Percentiles rank a stretch among this genome's conserved stretches.
phyloP scores from a whole-genome alignment of 305 asterid species.

The Plantago lanceolata region DNA sequence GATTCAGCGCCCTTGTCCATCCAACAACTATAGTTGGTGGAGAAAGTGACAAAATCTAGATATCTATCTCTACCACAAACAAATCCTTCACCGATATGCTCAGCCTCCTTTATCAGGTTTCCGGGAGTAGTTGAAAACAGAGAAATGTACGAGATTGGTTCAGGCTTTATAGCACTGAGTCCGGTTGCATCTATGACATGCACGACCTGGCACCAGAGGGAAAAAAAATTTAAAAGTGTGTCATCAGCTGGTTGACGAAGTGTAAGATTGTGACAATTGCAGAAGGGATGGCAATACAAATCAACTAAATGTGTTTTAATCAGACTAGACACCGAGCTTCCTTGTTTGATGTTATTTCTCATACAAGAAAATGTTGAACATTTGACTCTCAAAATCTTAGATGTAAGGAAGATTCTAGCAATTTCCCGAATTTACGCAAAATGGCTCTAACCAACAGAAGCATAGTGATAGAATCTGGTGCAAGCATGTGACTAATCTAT shows the following conservation, averaged over 20 bases:
- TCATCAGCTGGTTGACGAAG: neutral
- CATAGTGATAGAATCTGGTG: too few relatives aligned
- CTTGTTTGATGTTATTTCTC: too few relatives aligned
- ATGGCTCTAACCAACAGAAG: too few relatives aligned
- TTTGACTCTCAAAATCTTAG: too few relatives aligned
- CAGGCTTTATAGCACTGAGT: conserved; percentile 31
- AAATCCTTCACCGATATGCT: conserved; percentile 69
- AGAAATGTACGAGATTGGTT: conserved; percentile 60
- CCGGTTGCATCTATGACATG: conserved; percentile 72
- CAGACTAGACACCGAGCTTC: too few relatives aligned
- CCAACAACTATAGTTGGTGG: conserved; percentile 81
- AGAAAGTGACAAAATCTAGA: conserved; percentile 76
- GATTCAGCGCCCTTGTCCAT: conserved; percentile 33
- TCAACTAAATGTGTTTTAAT: too few relatives aligned
- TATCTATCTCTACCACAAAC: conserved; percentile 61
- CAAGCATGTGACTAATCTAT: too few relatives aligned
- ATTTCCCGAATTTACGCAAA: too few relatives aligned
- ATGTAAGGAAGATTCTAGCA: too few relatives aligned
- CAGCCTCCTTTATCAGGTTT: conserved; percentile 61
- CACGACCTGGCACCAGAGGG: conserved; percentile 52
- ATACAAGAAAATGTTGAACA: too few relatives aligned
- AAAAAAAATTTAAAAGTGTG: neutral
- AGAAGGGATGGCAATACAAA: too few relatives aligned
- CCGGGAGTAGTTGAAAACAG: conserved; percentile 88
- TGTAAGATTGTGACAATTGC: neutral